Percentiles rank a stretch among this genome's conserved stretches.
Conservation (phyloP, 169 alveolate genomes). For the Cryptosporidium andersoni region DNA sequence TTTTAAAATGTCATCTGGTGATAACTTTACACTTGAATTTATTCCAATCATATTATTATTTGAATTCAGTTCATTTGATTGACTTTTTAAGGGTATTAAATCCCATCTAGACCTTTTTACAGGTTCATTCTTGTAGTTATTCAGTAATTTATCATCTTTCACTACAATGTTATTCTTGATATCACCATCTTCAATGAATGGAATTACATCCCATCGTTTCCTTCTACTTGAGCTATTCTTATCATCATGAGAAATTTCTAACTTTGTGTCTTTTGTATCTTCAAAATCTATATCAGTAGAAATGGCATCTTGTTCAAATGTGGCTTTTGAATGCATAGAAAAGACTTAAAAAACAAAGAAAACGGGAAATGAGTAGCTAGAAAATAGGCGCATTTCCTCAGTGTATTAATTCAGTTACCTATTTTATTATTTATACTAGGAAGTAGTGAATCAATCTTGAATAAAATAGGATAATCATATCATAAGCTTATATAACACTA, state of each 20-base stretch:
- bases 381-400: neutral
- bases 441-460: neutral
- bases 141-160: neutral
- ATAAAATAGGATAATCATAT: neutral
- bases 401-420: neutral
- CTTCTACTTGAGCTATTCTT: slow-evolving; percentile 3
- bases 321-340: too few relatives aligned
- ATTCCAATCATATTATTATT: too few relatives aligned
- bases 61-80: neutral
- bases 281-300: neutral
- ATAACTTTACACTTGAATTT: too few relatives aligned
- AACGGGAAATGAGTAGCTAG: too few relatives aligned
- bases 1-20: too few relatives aligned
- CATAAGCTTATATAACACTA: neutral
- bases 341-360: too few relatives aligned
- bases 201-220: slow-evolving; percentile 56
- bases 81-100: neutral
- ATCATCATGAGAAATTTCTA: too few relatives aligned
- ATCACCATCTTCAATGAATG: neutral
- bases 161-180: neutral
- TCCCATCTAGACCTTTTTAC: slow-evolving; percentile 55
- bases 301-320: too few relatives aligned
- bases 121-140: neutral
- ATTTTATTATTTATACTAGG: neutral
- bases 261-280: neutral